Base-by-base conservation (phyloP, 768 basidiomycete species). In the Cystobasidium onofrii region DNA sequence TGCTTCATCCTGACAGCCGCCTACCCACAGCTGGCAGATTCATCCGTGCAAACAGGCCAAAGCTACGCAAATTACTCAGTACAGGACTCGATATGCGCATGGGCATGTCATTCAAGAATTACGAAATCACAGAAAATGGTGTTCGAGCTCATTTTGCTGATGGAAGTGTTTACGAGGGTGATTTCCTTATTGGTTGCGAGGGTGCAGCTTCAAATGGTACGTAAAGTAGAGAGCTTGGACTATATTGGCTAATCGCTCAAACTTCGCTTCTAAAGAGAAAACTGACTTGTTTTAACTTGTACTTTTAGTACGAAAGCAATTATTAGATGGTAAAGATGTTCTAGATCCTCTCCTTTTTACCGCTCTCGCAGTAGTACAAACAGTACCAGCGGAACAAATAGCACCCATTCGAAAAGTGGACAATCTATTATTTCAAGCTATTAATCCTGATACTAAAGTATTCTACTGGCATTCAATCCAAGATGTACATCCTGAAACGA, bases 401-500 rank as follows among this genome's bases (percentile, higher is more conserved):
- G 66, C 66, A 7, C 66, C 66, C 6, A 50, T 69, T 52, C 66
- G 66, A 69, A 50, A 34, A 33, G 46, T 69, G 10, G 66, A 69
- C 46, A 29, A 27, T 54, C 29, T 69, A 13, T 20, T 69, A 7
- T 69, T 69, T 29, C 66, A 69, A 52, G 66, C 43, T 31, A 69
- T 69, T 27, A 44, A 69, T 34, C 66, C 66, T 3, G 66, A 69
- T 43, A 69, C 66, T 9, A 54, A 54, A n/a, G 46, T 52, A 7
- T 69, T 69, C 50, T 50, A 43, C 17, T 69, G 66, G 66, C 66
- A 69, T 54, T 69, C 66, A 4, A 50, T 69, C 15, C 66, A 69
- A 29, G 31, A 52, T 34, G 46, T 52, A n/a, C 31, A 69, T 18
- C 66, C 41, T 4, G 46, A 69, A 20, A 52, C 39, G 18, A 52